Base-by-base conservation (phyloP, 345 rosid species). In the Physaria fendleri region DNA sequence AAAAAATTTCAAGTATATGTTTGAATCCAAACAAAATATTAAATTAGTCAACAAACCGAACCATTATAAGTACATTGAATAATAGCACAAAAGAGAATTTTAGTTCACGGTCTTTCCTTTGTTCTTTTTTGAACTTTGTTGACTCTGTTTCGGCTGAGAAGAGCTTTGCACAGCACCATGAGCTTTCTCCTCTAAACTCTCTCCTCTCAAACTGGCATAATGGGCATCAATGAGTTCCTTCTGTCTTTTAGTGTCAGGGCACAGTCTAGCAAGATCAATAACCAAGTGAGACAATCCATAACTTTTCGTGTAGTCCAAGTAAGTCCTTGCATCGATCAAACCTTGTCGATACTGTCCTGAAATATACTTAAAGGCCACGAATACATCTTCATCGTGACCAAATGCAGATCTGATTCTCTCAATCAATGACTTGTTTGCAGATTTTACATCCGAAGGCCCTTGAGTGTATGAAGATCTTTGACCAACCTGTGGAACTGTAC, bases 301-400 rank as follows among this genome's bases (percentile, higher is more conserved):
- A 38, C 81, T 79, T 71, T 50, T 52, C 56, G 80, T 95, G 41
- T 65, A 71, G 51, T 84, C 80, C 13, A 92, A 78, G 69, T 92
- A 92, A 21, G 45, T 73, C 62, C 24, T 70, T 2, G 91, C 70
- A 65, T 78, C 81, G 55, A 92, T 76, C 11, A 69, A 74, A 75
- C 89, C 95, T 63, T 76, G 93, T 9, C 95, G 87, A 77, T 86
- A 88, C 76, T 67, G 80, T 37, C 73, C 84, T 66, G 95, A 82
- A 50, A 81, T 66, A 18, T 79, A 87, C 59, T 88, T 92, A 51
- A 88, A 86, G 52, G 85, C 78, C 59, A 60, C 45, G 59, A 68
- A 88, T 61, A 78, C 78, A 13, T 84, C 95, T 71, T 86, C 77
- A 45, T 92, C 81, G 42, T 75, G 38, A 6, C 73, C 78, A 9